Evolutionary conservation across 2,329 filamentous ascomycete species (phyloP).

Genomic region (Beauveria australis): DNA sequence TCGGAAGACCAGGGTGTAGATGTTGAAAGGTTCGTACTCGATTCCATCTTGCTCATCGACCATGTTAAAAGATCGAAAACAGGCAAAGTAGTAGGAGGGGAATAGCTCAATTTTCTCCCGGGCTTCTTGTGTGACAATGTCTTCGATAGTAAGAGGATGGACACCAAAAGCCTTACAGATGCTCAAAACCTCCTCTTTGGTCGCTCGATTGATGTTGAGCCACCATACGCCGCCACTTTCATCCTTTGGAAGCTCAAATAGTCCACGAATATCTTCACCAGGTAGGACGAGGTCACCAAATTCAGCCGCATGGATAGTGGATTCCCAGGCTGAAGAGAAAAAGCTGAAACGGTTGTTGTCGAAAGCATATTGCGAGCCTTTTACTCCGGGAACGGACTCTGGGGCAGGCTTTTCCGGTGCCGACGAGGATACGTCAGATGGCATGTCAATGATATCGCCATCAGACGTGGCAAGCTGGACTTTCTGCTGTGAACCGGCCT

Average conservation of each 20-base stretch:
- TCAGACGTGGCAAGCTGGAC: conserved; percentile 40
- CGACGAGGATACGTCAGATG: conserved; percentile 35
- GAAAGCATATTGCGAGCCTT: conserved; percentile 26
- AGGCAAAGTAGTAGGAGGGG: conserved; percentile 95
- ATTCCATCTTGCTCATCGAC: conserved; percentile 70
- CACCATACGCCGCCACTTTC: conserved; percentile 86
- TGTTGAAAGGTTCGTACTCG: conserved; percentile 89
- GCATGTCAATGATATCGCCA: conserved; percentile 49
- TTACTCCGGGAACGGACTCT: conserved; percentile 24
- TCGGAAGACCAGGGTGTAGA: conserved; percentile 94
- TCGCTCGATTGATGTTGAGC: conserved; percentile 88
- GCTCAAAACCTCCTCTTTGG: conserved; percentile 76
- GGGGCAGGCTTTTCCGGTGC: conserved; percentile 39
- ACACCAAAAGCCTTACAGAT: conserved; percentile 94
- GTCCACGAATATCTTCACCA: conserved; percentile 78
- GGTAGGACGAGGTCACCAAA: conserved; percentile 82
- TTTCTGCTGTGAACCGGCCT: conserved; percentile 19
- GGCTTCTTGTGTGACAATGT: conserved; percentile 90
- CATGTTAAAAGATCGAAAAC: conserved; percentile 83
- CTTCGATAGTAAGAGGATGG: conserved; percentile 90
- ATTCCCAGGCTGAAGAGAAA: conserved; percentile 91
- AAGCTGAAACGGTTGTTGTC: conserved; percentile 86
- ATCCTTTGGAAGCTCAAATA: conserved; percentile 63
- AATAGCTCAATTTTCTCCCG: conserved; percentile 98
- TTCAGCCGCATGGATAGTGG: conserved; percentile 83